Conservation (phyloP, 108 stramenopile genomes). For the Pseudonitzschia delicatissima region DNA sequence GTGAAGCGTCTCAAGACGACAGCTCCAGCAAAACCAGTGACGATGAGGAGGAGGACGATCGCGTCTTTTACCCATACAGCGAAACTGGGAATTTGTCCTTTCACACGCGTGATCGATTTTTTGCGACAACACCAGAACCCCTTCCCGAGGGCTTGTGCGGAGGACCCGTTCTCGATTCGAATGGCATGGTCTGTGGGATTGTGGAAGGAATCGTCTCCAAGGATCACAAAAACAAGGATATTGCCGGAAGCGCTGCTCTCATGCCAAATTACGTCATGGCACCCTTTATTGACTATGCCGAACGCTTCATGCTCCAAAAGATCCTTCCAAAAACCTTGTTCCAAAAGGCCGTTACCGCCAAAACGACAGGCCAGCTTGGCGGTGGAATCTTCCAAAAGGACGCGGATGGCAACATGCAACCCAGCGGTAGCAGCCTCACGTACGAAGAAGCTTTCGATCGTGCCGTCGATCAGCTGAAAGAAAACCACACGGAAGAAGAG, state of each 20-base stretch:
- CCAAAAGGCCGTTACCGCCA: slow-evolving; percentile 58
- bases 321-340: slow-evolving; percentile 66
- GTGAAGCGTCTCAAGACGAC: not conserved
- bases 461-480: slow-evolving; percentile 48
- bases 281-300: slow-evolving; percentile 71
- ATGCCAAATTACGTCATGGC: slow-evolving; percentile 65
- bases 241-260: slow-evolving; percentile 80
- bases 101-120: slow-evolving; percentile 72
- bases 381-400: slow-evolving; percentile 40
- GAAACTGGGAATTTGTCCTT: slow-evolving; percentile 55
- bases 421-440: slow-evolving; percentile 25
- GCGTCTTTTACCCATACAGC: slow-evolving; percentile 63
- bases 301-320: slow-evolving; percentile 68
- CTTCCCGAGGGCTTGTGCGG: slow-evolving; percentile 85
- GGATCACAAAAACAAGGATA: slow-evolving; percentile 49
- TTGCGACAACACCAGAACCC: slow-evolving; percentile 63
- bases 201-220: slow-evolving; percentile 82
- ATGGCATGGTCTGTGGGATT: slow-evolving; percentile 59
- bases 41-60: slow-evolving; percentile 43
- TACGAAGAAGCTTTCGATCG: slow-evolving; percentile 64
- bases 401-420: slow-evolving; percentile 33
- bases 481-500: slow-evolving; percentile 65
- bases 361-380: slow-evolving; percentile 42
- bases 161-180: slow-evolving; percentile 62
- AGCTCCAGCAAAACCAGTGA: not conserved